A percentile compares a stretch with the other conserved stretches of the same genome.
These are phyloP conservation scores for Potentilla sterilis DNA, from an alignment of 306 rosid genomes.

Conservation along the genomic window DNA sequence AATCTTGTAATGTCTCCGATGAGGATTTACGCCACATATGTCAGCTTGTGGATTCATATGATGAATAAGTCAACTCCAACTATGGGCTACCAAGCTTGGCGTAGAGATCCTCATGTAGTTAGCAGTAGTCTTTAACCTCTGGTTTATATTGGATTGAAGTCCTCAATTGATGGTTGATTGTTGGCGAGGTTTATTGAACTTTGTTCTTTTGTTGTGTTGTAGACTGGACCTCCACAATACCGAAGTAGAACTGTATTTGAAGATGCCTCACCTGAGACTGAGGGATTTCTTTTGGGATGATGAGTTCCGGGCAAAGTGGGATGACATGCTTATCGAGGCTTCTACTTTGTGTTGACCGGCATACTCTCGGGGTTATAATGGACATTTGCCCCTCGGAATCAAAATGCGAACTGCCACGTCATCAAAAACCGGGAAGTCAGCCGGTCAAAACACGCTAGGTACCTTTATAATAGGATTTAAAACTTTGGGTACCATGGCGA, in stretches of 20 bases:
- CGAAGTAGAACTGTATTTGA: slow-evolving; percentile 50
- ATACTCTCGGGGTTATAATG: too few species aligned
- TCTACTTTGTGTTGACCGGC: slow-evolving; percentile 45
- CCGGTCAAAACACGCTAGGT: too few species aligned
- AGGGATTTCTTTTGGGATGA: slow-evolving; percentile 71
- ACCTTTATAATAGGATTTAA: too few species aligned
- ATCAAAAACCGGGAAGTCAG: too few species aligned
- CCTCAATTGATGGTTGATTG: neutral
- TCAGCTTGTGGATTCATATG: slow-evolving; percentile 79
- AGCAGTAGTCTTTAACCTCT: neutral
- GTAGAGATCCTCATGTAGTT: slow-evolving; percentile 52
- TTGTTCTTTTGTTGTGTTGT: slow-evolving; percentile 10
- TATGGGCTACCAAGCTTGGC: slow-evolving; percentile 79
- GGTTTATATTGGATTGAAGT: neutral
- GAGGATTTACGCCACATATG: slow-evolving; percentile 48
- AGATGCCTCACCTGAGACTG: slow-evolving; percentile 51
- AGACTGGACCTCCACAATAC: slow-evolving; percentile 64
- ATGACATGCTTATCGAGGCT: slow-evolving; percentile 51
- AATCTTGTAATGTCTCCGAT: slow-evolving; percentile 29
- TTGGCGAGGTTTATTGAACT: slow-evolving; percentile 16
- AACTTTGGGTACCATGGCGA: too few species aligned
- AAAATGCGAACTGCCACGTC: too few species aligned
- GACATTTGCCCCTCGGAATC: too few species aligned
- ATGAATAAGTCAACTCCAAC: slow-evolving; percentile 81
- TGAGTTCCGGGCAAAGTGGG: slow-evolving; percentile 51